Base-by-base conservation (phyloP, 192 early-diverging fungal species). In the Chytriomyces hyalinus region DNA sequence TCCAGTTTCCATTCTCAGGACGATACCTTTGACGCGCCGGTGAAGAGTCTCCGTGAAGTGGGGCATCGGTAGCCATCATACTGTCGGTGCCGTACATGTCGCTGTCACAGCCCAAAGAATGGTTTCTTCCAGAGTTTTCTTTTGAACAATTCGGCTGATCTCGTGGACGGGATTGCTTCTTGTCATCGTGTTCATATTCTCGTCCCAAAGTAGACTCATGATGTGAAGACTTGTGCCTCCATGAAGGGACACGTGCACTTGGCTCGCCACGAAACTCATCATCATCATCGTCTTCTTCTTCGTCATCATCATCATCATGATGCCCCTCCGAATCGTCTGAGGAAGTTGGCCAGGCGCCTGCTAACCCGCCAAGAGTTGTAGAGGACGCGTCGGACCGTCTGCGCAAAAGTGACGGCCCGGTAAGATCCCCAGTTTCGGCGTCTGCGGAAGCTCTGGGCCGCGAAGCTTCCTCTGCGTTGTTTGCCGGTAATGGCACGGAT, bases 301-400 rank as follows among this genome's bases (percentile, higher is more conserved):
- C 13, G 26, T 64, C 63, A 28, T 65, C 63, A 28, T 65, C n/a
- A 4, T 28, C 63, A 65, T 65, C n/a, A 3, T 65, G n/a, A 65
- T n/a, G 20, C 26, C 26, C 63, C 20, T 13, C 26, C n/a, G 17
- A 15, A 26, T 28, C 63, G 15, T 65, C 53, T 20, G 53, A 57
- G 15, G 53, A n/a, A 20, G 53, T 24, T 26, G 11, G 11, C 63
- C 11, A 13, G 6, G 26, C 63, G 4, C 63, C 63, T 24, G 63
- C 63, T 5, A 65, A 28, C n/a, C 63, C 63, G 26, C 63, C 63
- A 17, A 65, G 26, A 65, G 26, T 20, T 59, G 57, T 59, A 15
- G 17, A 20, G 3, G 6, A 59, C 15, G 57, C 15, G 20, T n/a
- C 20, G 6, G 57, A 20, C 20, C 20, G 15, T 15, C 57, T 59